A percentile compares a stretch with the other conserved stretches of the same genome.
Evolutionary conservation across 306 rosid genomes (phyloP).

Genomic region (Ammopiptanthus mongolicus): DNA sequence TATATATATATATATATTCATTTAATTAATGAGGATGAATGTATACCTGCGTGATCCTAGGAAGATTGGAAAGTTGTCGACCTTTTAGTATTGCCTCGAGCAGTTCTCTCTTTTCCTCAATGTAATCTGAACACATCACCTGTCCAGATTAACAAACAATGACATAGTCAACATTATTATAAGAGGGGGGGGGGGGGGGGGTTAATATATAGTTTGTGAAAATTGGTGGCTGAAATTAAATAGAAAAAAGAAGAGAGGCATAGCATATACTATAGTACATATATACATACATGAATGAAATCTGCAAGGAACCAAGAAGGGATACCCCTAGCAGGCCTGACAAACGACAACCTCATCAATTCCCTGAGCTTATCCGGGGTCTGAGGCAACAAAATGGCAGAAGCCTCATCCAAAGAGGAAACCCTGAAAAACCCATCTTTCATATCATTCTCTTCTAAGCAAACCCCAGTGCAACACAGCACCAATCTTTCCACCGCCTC

Average conservation of each 20-base stretch:
- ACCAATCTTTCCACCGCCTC: conserved; percentile 49
- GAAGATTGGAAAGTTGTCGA: conserved; percentile 40
- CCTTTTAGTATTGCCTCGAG: conserved; percentile 40
- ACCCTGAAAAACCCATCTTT: conserved; percentile 52
- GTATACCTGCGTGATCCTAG: conserved; percentile 40
- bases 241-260: neutral
- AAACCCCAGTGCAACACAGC: conserved; percentile 66
- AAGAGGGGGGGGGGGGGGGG: too few species aligned
- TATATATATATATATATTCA: too few species aligned
- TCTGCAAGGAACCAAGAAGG: conserved; percentile 64
- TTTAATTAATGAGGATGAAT: neutral
- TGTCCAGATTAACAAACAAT: conserved; percentile 12
- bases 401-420: conserved; percentile 55
- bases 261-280: too few species aligned
- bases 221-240: neutral
- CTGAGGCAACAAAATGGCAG: conserved; percentile 59
- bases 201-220: neutral
- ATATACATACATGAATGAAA: conserved; percentile 43
- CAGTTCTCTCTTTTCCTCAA: conserved; percentile 49
- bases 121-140: conserved; percentile 50
- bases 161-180: too few species aligned
- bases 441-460: conserved; percentile 67
- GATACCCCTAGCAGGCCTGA: conserved; percentile 41
- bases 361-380: conserved; percentile 62
- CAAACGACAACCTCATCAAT: conserved; percentile 52